These are phyloP conservation scores for Chlamydomonas sphaeroides DNA, from an alignment of 139 green algal species.

Conservation along the genomic window DNA sequence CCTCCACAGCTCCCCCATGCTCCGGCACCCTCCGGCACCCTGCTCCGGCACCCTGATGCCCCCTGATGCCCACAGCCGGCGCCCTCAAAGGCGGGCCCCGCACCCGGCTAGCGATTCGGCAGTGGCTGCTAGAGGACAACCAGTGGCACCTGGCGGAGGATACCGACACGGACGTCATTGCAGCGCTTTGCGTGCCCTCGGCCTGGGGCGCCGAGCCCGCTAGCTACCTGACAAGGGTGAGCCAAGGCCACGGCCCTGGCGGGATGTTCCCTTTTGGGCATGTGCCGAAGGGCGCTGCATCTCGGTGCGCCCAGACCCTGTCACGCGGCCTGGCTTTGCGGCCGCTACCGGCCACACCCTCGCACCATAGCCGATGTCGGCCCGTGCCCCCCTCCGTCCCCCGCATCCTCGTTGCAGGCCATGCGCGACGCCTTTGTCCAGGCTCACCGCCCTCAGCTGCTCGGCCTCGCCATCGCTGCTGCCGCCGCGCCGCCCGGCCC, in stretches of 20 bases:
- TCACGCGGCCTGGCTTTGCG: no score
- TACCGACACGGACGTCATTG: neutral
- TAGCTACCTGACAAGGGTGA: neutral
- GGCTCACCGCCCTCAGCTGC: conserved; percentile 7
- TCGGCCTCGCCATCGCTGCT: neutral
- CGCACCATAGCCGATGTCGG: no score
- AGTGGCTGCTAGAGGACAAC: conserved; percentile 10
- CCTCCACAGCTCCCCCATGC: no score
- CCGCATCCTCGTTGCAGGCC: neutral
- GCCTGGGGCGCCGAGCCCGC: neutral
- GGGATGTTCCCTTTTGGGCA: no score
- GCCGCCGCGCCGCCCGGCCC: neutral
- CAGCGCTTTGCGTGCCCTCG: neutral
- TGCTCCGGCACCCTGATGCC: no score
- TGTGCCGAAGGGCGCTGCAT: no score
- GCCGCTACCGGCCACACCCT: no score
- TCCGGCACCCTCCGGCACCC: no score
- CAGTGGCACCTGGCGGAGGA: conserved; percentile 33
- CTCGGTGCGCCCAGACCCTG: no score
- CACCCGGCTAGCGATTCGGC: neutral
- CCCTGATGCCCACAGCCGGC: neutral
- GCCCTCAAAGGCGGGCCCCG: neutral
- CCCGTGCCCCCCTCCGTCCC: neutral
- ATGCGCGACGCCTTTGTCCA: conserved; percentile 32
- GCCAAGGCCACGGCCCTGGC: neutral